These are phyloP conservation scores for Pulicaria dysenterica DNA, from an alignment of 129 eudicot species.

Conservation along the genomic window DNA sequence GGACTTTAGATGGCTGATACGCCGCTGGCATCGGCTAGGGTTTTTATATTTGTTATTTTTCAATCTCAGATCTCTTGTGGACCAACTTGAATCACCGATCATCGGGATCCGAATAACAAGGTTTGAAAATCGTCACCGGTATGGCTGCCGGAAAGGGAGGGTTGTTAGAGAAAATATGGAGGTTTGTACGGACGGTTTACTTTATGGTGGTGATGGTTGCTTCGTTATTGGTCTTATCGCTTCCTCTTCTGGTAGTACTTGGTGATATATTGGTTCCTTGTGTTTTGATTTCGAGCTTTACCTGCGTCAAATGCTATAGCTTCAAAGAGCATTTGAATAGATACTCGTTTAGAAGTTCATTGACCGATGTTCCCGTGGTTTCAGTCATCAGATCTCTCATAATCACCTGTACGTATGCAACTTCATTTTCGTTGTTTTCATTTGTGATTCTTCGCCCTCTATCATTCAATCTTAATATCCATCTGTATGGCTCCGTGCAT, in stretches of 20 bases:
- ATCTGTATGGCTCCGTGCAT: neutral
- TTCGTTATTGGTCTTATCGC: conserved; percentile 62
- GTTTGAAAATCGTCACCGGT: conserved; percentile 5
- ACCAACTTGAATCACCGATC: conserved; percentile 31
- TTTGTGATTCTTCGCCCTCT: neutral
- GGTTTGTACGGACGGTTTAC: conserved; percentile 61
- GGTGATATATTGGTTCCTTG: conserved; percentile 74
- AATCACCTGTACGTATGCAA: conserved; percentile 67
- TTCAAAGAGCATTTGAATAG: conserved; percentile 64
- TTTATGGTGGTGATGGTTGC: conserved; percentile 86
- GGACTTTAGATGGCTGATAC: conserved; percentile 42
- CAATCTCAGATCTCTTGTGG: conserved; percentile 44
- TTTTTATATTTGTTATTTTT: conserved; percentile 10
- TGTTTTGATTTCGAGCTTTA: conserved; percentile 70
- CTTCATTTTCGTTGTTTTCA: neutral
- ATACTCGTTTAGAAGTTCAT: conserved; percentile 77
- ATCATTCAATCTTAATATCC: neutral
- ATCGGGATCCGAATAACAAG: conserved; percentile 8
- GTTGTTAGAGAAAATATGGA: conserved; percentile 62
- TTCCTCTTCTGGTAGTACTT: conserved; percentile 75
- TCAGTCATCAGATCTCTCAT: conserved; percentile 86
- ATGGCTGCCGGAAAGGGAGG: conserved; percentile 49
- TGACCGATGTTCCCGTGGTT: conserved; percentile 83
- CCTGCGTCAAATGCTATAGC: conserved; percentile 71
- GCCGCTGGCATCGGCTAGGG: conserved; percentile 50